Base-by-base conservation (phyloP, 768 basidiomycete genomes). In the Aureoboletus auriporus region DNA sequence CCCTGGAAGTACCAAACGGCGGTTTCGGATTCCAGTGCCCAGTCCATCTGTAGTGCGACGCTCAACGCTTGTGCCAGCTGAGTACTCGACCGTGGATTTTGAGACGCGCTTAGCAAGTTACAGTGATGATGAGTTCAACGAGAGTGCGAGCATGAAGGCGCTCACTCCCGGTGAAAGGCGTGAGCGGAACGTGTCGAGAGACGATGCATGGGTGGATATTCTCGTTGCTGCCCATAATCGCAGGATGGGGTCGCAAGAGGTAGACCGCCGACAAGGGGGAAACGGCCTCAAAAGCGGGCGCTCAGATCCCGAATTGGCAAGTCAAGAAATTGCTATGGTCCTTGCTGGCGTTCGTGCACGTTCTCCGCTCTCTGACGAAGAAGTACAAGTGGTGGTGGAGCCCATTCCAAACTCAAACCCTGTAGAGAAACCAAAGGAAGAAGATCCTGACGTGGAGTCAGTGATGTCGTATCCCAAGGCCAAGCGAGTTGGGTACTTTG, bases 161-260 rank as follows among this genome's bases (percentile, higher is more conserved):
- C 51, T 58, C 36, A 70, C 78, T 67, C 71, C 72, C 59, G 64
- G 74, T 16, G 61, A 69, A 34, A 66, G 64, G 17, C 66, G 75
- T 33, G 72, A 75, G 34, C 66, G 69, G 68, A 70, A 59, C 67
- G 67, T 62, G 55, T 73, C 75, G 16, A 71, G 67, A 55, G 83
- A 87, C 43, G 90, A 92, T 59, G 87, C 88, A 5, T 91, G 90
- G 89, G 88, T 92, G 36, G 90, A 92, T 66, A 92, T 92, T 36
- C 68, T 91, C 9, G 88, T 92, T 2, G 82, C 80, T 38, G 77
- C 63, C 12, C 78, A 77, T 54, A 64, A 56, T 31, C 68, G 82
- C 36, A 66, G 82, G 36, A 64, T 84, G 61, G 75, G 62, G 1
- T 76, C 73, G 7, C 84, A 85, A 61, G 84, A 84, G 41, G 79